Conservation (phyloP, 2,329 filamentous ascomycete species). For the Colletotrichum horii region DNA sequence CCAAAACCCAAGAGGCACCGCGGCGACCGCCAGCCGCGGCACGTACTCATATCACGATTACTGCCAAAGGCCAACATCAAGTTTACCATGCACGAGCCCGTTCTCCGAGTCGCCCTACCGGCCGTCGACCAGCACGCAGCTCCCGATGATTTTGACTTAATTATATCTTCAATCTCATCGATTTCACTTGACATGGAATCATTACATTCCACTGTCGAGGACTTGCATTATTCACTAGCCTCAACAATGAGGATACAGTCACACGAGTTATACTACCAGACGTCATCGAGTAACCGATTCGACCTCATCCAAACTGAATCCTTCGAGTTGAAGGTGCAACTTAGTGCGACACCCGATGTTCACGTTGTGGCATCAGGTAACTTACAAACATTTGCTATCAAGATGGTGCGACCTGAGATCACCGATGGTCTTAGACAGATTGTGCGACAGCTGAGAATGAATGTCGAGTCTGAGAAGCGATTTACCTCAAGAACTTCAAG, state of each 20-base stretch:
- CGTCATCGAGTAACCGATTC: conserved; percentile 79
- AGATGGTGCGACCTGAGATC: conserved; percentile 90
- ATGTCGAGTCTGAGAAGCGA: conserved; percentile 69
- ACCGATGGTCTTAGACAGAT: conserved; percentile 92
- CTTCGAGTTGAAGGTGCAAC: conserved; percentile 83
- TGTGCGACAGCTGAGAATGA: conserved; percentile 78
- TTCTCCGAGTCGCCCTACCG: conserved; percentile 86
- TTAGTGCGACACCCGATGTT: conserved; percentile 85
- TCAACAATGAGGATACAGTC: conserved; percentile 84
- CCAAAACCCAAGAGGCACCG: conserved; percentile 43
- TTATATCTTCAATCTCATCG: conserved; percentile 94
- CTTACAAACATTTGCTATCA: conserved; percentile 85
- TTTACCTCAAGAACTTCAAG: conserved; percentile 47
- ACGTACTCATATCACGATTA: conserved; percentile 84
- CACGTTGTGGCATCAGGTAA: conserved; percentile 81
- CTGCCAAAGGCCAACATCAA: conserved; percentile 95
- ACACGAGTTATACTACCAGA: conserved; percentile 94
- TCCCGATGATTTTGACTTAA: conserved; percentile 87
- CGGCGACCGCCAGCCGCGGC: conserved; percentile 37
- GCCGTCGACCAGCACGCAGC: conserved; percentile 70
- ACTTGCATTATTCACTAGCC: conserved; percentile 84
- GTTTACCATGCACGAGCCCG: conserved; percentile 94
- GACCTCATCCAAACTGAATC: conserved; percentile 88
- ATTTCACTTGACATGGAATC: conserved; percentile 93
- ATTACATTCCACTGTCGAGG: conserved; percentile 85